Evolutionary conservation across 2,329 filamentous ascomycete species (phyloP).

Genomic region (Tolypocladium tropicale): DNA sequence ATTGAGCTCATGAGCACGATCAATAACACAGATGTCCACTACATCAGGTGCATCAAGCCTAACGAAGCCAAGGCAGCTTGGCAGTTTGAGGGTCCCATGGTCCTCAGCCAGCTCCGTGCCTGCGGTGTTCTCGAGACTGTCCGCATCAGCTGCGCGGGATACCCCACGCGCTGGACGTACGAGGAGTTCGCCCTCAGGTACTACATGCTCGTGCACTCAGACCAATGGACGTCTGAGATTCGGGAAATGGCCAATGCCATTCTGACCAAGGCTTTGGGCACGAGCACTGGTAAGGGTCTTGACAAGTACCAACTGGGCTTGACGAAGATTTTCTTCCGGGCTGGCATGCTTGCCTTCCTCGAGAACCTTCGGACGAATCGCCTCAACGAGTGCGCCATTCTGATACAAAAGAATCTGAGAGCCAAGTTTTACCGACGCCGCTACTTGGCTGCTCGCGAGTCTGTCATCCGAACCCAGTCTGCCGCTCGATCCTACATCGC

Average conservation of each 20-base stretch:
- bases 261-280: conserved; percentile 75
- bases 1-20: conserved; percentile 98
- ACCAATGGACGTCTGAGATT: conserved; percentile 87
- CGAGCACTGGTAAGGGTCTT: conserved; percentile 58
- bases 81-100: conserved; percentile 99
- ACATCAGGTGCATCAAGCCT: conserved; percentile 98
- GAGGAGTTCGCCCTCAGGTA: conserved; percentile 96
- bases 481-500: conserved; percentile 68
- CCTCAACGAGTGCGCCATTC: conserved; percentile 85
- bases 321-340: conserved; percentile 98
- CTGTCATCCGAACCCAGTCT: conserved; percentile 73
- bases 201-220: conserved; percentile 92
- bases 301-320: conserved; percentile 97
- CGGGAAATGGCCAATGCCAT: conserved; percentile 91
- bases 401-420: conserved; percentile 97
- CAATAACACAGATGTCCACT: conserved; percentile 95
- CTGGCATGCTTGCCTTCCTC: conserved; percentile 95
- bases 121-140: conserved; percentile 99
- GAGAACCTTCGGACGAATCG: conserved; percentile 87
- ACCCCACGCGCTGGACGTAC: conserved; percentile 96
- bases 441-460: conserved; percentile 76
- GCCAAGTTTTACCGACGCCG: conserved; percentile 91
- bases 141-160: conserved; percentile 92
- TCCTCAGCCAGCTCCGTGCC: conserved; percentile 89
- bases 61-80: conserved; percentile 95